Evolutionary conservation across 768 basidiomycete genomes (phyloP).

Genomic region (Boletus sp.): DNA sequence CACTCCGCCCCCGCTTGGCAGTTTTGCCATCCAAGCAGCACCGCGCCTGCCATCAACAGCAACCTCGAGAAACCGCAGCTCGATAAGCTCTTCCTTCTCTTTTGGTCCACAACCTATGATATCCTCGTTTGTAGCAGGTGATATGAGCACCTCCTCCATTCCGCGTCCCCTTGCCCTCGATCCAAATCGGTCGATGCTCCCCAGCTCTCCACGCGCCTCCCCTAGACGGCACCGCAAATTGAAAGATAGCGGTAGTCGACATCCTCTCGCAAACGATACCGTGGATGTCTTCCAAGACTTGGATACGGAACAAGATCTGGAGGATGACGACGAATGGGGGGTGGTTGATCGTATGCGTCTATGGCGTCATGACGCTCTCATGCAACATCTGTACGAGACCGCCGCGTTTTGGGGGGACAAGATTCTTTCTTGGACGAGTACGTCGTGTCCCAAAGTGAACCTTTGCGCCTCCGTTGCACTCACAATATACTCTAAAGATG

Average conservation of each 20-base stretch:
- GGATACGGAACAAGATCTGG: conserved; percentile 55
- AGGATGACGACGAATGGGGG: conserved; percentile 71
- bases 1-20: conserved; percentile 49
- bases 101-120: conserved; percentile 77
- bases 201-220: conserved; percentile 70
- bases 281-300: conserved; percentile 71
- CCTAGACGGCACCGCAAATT: conserved; percentile 53
- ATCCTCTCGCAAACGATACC: conserved; percentile 77
- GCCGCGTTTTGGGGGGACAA: conserved; percentile 99
- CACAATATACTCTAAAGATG: conserved; percentile 47
- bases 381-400: conserved; percentile 97
- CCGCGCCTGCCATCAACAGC: conserved; percentile 53
- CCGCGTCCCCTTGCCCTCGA: conserved; percentile 61
- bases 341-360: conserved; percentile 94
- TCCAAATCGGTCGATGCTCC: conserved; percentile 76
- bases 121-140: conserved; percentile 64
- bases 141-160: conserved; percentile 57
- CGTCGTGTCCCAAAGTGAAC: conserved; percentile 30
- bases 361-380: conserved; percentile 97
- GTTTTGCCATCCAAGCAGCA: conserved; percentile 43
- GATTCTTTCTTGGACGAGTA: conserved; percentile 93
- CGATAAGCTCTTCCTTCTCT: conserved; percentile 79
- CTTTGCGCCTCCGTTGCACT: conserved; percentile 8
- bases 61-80: conserved; percentile 57
- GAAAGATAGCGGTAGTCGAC: conserved; percentile 53